These are phyloP conservation scores for Ustilago lituana DNA, from an alignment of 1,284 basidiomycete species.

Conservation along the genomic window DNA sequence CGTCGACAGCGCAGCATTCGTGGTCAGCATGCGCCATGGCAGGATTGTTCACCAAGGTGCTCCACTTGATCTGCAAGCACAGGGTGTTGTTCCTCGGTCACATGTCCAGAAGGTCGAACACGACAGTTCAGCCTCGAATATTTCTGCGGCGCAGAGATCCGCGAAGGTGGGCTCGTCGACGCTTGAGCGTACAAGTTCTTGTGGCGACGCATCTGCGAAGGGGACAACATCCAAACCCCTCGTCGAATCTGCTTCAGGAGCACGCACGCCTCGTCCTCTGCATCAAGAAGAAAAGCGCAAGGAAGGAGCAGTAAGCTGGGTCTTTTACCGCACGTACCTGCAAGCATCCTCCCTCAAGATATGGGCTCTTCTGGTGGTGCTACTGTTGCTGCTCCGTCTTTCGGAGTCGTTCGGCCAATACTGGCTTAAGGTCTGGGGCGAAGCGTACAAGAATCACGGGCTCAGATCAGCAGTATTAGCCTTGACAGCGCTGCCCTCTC, in stretches of 20 bases:
- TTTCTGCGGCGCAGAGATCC: not conserved
- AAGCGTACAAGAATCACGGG: conserved; percentile 33
- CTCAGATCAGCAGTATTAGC: not conserved
- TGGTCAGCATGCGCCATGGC: conserved; percentile 55
- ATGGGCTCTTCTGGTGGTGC: conserved; percentile 31
- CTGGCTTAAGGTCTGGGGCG: conserved; percentile 61
- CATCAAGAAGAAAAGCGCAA: conserved; percentile 52
- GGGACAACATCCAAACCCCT: conserved; percentile 1
- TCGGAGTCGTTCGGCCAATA: conserved; percentile 49
- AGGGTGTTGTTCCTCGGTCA: conserved; percentile 3
- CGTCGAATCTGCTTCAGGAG: conserved; percentile 20
- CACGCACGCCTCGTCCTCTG: conserved; percentile 38
- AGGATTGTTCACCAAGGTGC: conserved; percentile 29
- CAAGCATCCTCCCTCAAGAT: conserved; percentile 33
- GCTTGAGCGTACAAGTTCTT: not conserved
- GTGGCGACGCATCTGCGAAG: not conserved
- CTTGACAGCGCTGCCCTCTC: not conserved
- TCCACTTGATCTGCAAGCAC: conserved; percentile 15
- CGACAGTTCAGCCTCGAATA: not conserved
- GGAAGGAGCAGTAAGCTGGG: conserved; percentile 47
- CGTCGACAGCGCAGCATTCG: conserved; percentile 22
- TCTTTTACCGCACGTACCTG: conserved; percentile 50
- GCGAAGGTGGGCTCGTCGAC: not conserved
- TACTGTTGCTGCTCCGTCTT: conserved; percentile 31
- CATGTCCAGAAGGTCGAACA: not conserved